Percentiles rank a stretch among this genome's conserved stretches.
Evolutionary conservation across 1,284 basidiomycete genomes (phyloP).

Genomic region (Laetiporus sulphureus): DNA sequence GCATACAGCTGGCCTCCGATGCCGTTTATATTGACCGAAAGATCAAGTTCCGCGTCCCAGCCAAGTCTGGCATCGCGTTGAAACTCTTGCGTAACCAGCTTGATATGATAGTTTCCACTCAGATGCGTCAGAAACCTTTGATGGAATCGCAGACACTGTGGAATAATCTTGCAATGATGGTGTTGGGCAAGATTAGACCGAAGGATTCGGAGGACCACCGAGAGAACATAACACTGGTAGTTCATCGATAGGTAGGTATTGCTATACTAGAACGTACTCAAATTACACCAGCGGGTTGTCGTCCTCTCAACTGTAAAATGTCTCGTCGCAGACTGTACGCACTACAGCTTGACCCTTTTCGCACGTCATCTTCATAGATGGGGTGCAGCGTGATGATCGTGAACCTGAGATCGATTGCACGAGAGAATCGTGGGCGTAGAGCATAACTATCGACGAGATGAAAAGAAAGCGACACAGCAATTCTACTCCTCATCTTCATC

Average conservation of each 20-base stretch:
- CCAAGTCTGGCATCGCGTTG: constrained; percentile 76
- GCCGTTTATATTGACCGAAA: constrained; percentile 82
- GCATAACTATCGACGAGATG: constrained; percentile 9
- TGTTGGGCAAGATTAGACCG: constrained; percentile 46
- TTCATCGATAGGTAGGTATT: constrained; percentile 10
- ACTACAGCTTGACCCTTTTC: no score
- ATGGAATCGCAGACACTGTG: constrained; percentile 56
- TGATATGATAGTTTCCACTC: constrained; percentile 52
- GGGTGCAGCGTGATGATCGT: no score
- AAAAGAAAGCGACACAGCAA: constrained; percentile 1
- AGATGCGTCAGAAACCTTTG: constrained; percentile 58
- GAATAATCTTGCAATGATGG: constrained; percentile 64
- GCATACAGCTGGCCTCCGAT: constrained; percentile 66
- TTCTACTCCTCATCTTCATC: constrained; percentile 23
- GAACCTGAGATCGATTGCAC: no score
- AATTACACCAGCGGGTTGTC: no score
- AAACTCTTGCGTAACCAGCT: constrained; percentile 75
- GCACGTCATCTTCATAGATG: no score
- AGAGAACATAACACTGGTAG: constrained; percentile 23
- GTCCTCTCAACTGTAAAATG: no score
- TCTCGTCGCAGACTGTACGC: no score
- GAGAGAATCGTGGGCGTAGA: background rate
- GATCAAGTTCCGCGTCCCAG: constrained; percentile 65
- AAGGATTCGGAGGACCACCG: constrained; percentile 18
- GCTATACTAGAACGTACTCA: no score